Base-by-base conservation (phyloP, 176 grass and related monocot species). In the Paspalum vaginatum region DNA sequence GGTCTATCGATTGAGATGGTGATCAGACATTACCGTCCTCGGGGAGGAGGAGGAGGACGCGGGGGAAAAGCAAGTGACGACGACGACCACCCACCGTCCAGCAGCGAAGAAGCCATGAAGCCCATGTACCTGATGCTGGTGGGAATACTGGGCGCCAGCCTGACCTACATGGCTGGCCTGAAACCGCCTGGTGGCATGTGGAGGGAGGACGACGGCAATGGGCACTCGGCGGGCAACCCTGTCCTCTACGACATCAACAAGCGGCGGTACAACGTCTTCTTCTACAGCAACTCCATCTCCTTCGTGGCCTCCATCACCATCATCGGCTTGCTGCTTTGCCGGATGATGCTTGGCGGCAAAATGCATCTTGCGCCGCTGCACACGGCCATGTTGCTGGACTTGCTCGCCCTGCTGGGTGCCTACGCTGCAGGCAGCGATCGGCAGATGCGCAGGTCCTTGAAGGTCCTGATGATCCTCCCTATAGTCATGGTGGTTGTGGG, bases 351-450 rank as follows among this genome's bases (percentile, higher is more conserved):
- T 42, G 40, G 6, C 3, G 6, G 40, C 3, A 6, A 6, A 6
- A 13, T 41, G 15, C 13, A 43, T 10, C 40, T 76, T 20, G 55
- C 65, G 62, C 62, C 50, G 3, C 46, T 84, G 63, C 52, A 75
- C 24, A 4, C 2, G 0, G 3, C 54, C 41, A 84, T 84, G n/a
- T 0, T 77, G 72, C 52, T 77, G 22, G 78, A 84, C 78, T 51
- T 91, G 61, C 38, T 84, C 0, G 60, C 74, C n/a, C 82, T 88
- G 39, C 52, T 88, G 18, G 74, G 10, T 1, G 81, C 86, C 52
- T 88, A 88, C 56, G 81, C 80, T 0, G 87, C 82, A 0, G 87
- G 82, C 18, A 85, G 87, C 22, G 63, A 54, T 7, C 57, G 77
- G 9, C 16, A 69, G 1, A 16, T 49, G 51, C 0, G 24, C 0